Conservation (phyloP, 176 grass and related monocot species). For the Oryza rufipogon region DNA sequence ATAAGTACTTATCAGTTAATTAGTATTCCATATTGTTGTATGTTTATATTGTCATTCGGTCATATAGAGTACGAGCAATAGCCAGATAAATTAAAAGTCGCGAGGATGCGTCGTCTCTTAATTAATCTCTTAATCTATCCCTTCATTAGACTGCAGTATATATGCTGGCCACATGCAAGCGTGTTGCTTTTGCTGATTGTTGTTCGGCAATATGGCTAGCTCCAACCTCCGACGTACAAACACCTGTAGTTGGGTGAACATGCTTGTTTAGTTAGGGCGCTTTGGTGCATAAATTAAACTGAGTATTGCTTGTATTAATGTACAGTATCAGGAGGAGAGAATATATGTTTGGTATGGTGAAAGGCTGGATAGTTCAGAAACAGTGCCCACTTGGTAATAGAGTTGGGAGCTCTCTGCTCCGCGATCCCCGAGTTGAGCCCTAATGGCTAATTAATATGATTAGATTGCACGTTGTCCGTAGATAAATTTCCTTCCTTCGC, state of each 20-base stretch:
- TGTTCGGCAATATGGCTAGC: neutral
- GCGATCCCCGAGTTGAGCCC: too few species aligned
- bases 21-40: neutral
- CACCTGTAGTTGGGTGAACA: neutral
- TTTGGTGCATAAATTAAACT: neutral
- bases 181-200: neutral
- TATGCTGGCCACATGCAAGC: conserved; percentile 1
- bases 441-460: neutral
- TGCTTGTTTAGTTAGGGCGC: conserved; percentile 19
- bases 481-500: conserved; percentile 3
- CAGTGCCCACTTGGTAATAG: conserved; percentile 21
- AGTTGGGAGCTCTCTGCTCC: neutral
- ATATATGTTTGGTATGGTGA: conserved; percentile 46
- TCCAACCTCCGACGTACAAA: neutral
- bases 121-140: neutral
- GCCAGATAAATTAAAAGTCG: neutral
- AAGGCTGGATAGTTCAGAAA: conserved; percentile 23
- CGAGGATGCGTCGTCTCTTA: neutral
- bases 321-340: conserved; percentile 27
- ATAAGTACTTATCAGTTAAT: neutral
- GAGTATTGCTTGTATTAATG: neutral
- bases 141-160: neutral
- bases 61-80: neutral
- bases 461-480: conserved; percentile 5
- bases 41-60: neutral